Percentiles rank a stretch among this genome's conserved stretches.
These are phyloP conservation scores for Knoxia roxburghii DNA, from an alignment of 257 asterid species.

Conservation along the genomic window DNA sequence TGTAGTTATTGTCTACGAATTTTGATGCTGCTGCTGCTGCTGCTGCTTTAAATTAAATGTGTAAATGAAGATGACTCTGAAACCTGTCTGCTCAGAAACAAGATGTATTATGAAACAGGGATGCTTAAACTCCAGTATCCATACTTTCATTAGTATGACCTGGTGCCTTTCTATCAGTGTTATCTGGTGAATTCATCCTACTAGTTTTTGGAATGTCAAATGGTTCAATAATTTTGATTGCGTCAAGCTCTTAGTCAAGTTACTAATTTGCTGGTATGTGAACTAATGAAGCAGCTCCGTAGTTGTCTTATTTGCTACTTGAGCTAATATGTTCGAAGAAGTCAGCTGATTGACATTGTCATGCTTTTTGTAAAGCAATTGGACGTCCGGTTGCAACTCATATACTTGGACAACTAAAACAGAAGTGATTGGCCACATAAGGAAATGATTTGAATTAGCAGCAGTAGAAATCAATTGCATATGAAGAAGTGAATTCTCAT, in stretches of 20 bases:
- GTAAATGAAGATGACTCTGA: background rate
- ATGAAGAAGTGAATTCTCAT: background rate
- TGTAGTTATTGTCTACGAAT: background rate
- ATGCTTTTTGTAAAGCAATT: background rate
- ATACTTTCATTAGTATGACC: background rate
- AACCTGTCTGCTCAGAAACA: background rate
- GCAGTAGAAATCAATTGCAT: too few relatives aligned
- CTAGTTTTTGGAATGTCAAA: background rate
- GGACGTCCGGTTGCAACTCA: background rate
- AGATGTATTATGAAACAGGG: background rate
- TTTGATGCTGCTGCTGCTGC: background rate
- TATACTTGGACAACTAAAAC: background rate
- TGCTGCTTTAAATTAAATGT: background rate
- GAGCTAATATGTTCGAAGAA: background rate
- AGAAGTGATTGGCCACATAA: background rate
- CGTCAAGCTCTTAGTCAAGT: background rate
- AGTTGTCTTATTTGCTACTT: background rate
- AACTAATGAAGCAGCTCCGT: background rate
- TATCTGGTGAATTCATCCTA: background rate
- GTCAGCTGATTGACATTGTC: background rate
- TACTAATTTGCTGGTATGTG: slow-evolving; percentile 1
- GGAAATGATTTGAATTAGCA: too few relatives aligned
- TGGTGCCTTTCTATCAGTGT: background rate
- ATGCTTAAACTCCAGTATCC: background rate
- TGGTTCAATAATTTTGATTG: background rate